Percentiles rank a stretch among this genome's conserved stretches.
Conservation (phyloP, 306 rosid genomes). For the Acacia melanoxylon region DNA sequence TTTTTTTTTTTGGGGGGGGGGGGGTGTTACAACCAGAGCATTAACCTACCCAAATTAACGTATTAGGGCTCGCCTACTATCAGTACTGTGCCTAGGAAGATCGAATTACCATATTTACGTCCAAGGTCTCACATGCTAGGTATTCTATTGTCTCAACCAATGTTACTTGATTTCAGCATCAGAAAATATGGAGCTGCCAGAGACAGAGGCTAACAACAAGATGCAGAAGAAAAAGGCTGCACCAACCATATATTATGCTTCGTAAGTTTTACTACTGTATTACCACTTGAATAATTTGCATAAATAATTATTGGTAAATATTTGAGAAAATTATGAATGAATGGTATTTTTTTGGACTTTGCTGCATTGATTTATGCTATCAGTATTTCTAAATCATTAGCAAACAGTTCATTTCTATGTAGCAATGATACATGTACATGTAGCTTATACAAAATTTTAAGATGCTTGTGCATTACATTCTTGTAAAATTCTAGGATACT, state of each 20-base stretch:
- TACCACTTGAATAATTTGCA: background rate
- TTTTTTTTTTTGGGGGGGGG: background rate
- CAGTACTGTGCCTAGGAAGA: background rate
- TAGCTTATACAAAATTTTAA: background rate
- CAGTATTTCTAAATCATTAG: background rate
- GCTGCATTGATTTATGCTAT: background rate
- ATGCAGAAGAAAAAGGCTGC: slow-evolving; percentile 62
- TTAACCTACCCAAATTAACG: background rate
- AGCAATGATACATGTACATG: background rate
- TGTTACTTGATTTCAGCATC: slow-evolving; percentile 33
- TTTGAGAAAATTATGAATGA: slow-evolving; percentile 1
- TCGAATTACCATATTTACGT: background rate
- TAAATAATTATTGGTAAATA: background rate
- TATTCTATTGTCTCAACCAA: background rate
- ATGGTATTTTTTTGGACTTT: background rate
- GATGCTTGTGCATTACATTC: background rate
- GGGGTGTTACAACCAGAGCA: background rate
- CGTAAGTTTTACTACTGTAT: slow-evolving; percentile 50
- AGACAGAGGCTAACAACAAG: slow-evolving; percentile 40
- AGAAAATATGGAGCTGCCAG: slow-evolving; percentile 41
- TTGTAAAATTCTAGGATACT: background rate
- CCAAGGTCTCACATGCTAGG: background rate
- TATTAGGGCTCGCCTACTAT: background rate
- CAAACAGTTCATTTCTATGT: background rate
- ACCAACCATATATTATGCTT: slow-evolving; percentile 79